Evolutionary conservation across 768 basidiomycete genomes (phyloP), one percentile per base, ranked within the genome.

Genomic region (Pholiota microspora): DNA sequence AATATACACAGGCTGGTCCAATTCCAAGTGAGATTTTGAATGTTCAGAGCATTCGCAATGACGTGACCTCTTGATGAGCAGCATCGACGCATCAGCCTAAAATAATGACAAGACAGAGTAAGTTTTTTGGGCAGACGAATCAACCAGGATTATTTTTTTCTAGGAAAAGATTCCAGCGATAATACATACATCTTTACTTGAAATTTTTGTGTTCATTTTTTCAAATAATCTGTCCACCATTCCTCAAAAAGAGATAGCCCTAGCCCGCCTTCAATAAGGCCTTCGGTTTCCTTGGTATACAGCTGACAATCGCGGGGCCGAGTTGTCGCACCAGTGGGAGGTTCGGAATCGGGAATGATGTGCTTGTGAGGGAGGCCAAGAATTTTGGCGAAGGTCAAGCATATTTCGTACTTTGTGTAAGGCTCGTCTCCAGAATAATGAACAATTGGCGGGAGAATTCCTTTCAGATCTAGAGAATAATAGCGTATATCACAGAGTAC

Each of bases 401-500:
- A 93, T 59, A 98, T 97, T 62, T 89, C 89, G 71, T 94, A 97
- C 73, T 98, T 98, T 7, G 94, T 97, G 67, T 88, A 84, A 1
- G 89, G 83, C 62, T 92, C 88, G 15, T 83, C 79, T 2, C 82
- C 84, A 3, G 93, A 89, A 69, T 92, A 98, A 70, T 98, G 96
- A 3, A 98, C 58, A 48, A 97, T 86, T 0, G 80, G 75, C 0
- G 92, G 90, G 16, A 91, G 73, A 1, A 76, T 50, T 32, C 61
- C 69, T 52, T 75, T 73, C n/a, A 67, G 54, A 12, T 54, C 76
- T 77, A n/a, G 31, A 23, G n/a, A n/a, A n/a, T n/a, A n/a, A n/a
- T n/a, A n/a, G n/a, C n/a, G n/a, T n/a, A n/a, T n/a, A n/a, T n/a
- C n/a, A n/a, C n/a, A n/a, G n/a, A n/a, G n/a, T n/a, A n/a, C n/a